Base-by-base conservation (phyloP, 805 yeast species). In the Teunomyces funiuensis region DNA sequence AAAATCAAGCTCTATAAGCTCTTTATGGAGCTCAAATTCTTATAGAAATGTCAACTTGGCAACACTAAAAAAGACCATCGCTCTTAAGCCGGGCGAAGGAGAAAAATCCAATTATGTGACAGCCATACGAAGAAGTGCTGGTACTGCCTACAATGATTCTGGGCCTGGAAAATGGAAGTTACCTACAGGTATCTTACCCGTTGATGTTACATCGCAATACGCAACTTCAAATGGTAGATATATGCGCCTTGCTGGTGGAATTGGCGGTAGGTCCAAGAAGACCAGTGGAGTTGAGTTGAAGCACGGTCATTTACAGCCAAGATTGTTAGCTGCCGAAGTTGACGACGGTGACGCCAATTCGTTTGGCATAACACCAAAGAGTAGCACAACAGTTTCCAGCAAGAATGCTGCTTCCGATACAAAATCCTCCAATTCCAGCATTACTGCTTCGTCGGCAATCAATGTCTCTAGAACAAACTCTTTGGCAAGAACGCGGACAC, bases 321-420 rank as follows among this genome's bases (percentile, higher is more conserved):
- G 88, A 34, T 69, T 85, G 61, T 66, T 85, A 45, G 91, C 90
- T 2, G 77, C 84, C 17, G 93, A 85, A 57, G 82, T 85, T 27
- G 90, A 83, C 47, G 88, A 83, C 41, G 77, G 71, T 25, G 87
- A 80, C 15, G 36, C 39, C 15, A 36, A 22, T 11, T 29, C 41
- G n/a, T 41, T 45, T 13, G 39, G 46, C 6, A 38, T 47, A 19
- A 33, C 40, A 4, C 39, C 33, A 16, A 42, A 34, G 25, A 19
- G 9, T 13, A 19, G 37, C 23, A 40, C 33, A 18, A 23, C 33
- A 22, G 22, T 40, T 6, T 29, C 40, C 9, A 40, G 34, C 17
- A 40, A 29, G 20, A 23, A 33, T 7, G 28, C 42, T 9, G 23
- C 37, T 9, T 19, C 28, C 6, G 44, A 42, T 29, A 10, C 16